Base-by-base conservation (phyloP, 2,329 filamentous ascomycete genomes). In the Chlorencoelia australis region DNA sequence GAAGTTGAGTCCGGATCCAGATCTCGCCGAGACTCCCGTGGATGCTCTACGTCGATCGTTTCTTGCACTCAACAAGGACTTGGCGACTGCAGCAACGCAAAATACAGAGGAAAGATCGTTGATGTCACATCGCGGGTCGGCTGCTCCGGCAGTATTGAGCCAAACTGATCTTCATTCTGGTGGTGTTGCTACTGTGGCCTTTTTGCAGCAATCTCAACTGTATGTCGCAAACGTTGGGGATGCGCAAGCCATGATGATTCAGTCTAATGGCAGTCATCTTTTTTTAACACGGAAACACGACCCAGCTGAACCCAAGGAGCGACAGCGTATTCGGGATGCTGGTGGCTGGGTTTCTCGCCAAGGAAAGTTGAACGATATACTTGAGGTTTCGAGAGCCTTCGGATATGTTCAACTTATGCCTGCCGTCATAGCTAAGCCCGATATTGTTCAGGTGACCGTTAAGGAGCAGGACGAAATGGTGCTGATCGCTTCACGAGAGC, bases 201-300 rank as follows among this genome's bases (percentile, higher is more conserved):
- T 94, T 52, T 65, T 98, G 20, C 82, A 88, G 50, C 81, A 83
- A 48, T 88, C 86, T 60, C 86, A 96, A 50, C 71, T 98, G 3
- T 95, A 84, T 54, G 80, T 96, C 36, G 91, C 88, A 44, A 98
- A 98, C 51, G 84, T 98, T 15, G 91, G 91, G 35, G 87, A 98
- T 60, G 86, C 83, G 4, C 87, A 96, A 60, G 89, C 88, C n/a
- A 82, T 98, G 62, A 70, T 96, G 14, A 91, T 98, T 45, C 83
- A 88, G 51, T 85, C 83, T 1, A 87, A 94, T 56, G 86, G 87
- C 25, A 75, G 79, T 16, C 75, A 91, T 60, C 79, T 79, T 52
- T 79, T 89, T 46, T 68, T 98, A 47, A 96, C 91, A 3, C 72
- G 76, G 40, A 95, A 93, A 59, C 91, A 98, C 57, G 88, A 96